phyloP scores from a whole-genome alignment of 306 rosid genomes.

The Fragaria ananassa region DNA sequence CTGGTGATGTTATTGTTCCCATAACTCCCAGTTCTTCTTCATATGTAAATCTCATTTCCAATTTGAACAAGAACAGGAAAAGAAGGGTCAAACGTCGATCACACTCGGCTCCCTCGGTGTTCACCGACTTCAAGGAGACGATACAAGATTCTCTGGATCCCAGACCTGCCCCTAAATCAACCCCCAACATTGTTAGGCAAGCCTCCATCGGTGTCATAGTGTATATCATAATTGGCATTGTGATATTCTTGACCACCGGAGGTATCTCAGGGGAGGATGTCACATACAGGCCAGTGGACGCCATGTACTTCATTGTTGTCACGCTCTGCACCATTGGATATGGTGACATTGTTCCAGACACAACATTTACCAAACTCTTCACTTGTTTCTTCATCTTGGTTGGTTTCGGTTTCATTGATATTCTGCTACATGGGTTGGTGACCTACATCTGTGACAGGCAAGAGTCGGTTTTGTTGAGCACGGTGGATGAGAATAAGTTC shows the following conservation, averaged over 20 bases:
- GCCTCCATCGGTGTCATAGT: constrained; percentile 41
- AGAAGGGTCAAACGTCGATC: constrained; percentile 43
- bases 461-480: constrained; percentile 47
- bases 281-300: constrained; percentile 52
- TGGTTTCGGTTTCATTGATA: constrained; percentile 59
- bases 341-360: constrained; percentile 71
- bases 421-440: constrained; percentile 54
- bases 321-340: constrained; percentile 73
- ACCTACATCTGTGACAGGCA: constrained; percentile 62
- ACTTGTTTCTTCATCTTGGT: constrained; percentile 58
- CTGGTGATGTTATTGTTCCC: constrained; percentile 37
- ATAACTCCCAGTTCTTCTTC: constrained; percentile 34
- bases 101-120: constrained; percentile 53
- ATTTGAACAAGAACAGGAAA: constrained; percentile 32
- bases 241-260: constrained; percentile 34
- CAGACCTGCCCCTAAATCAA: constrained; percentile 9
- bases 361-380: constrained; percentile 52
- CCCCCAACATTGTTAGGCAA: constrained; percentile 33
- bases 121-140: constrained; percentile 23
- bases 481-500: constrained; percentile 46
- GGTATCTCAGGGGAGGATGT: constrained; percentile 38
- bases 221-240: constrained; percentile 44
- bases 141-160: constrained; percentile 31
- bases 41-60: constrained; percentile 41
- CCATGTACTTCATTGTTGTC: constrained; percentile 61